A percentile compares a stretch with the other conserved stretches of the same genome.
These are phyloP conservation scores for Turnera subulata DNA, from an alignment of 345 rosid species.

Conservation along the genomic window DNA sequence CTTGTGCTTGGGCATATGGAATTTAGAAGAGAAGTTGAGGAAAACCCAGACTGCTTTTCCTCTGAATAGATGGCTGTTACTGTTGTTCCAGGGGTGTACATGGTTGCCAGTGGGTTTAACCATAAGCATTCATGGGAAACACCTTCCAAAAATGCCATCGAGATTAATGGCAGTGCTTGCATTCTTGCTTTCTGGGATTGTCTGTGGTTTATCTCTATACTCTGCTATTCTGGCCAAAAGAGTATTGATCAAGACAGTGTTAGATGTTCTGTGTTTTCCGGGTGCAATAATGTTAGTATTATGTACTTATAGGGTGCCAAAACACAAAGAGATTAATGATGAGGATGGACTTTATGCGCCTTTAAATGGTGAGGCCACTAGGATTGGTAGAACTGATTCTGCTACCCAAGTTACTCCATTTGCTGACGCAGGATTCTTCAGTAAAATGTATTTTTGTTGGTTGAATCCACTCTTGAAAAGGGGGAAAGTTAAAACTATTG, in stretches of 20 bases:
- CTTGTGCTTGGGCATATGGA: constrained; percentile 53
- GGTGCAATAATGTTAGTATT: constrained; percentile 53
- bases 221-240: constrained; percentile 27
- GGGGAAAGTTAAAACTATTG: constrained; percentile 65
- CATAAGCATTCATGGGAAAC: constrained; percentile 38
- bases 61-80: constrained; percentile 43
- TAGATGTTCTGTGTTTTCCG: constrained; percentile 55
- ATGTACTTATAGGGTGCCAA: constrained; percentile 35
- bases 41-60: constrained; percentile 37
- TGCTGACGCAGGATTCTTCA: constrained; percentile 61
- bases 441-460: constrained; percentile 88
- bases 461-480: constrained; percentile 63
- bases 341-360: constrained; percentile 50
- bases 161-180: constrained; percentile 46
- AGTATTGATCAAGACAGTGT: constrained; percentile 21
- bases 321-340: constrained; percentile 21
- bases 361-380: constrained; percentile 39
- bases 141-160: constrained; percentile 31
- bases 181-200: constrained; percentile 42
- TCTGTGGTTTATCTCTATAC: constrained; percentile 40
- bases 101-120: constrained; percentile 53
- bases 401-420: constrained; percentile 36
- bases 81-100: constrained; percentile 58
- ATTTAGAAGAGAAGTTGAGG: constrained; percentile 48
- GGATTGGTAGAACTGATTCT: constrained; percentile 26